A percentile compares a stretch with the other conserved stretches of the same genome.
Evolutionary conservation across 768 basidiomycete species (phyloP).

Genomic region (Tricholoma sp.): DNA sequence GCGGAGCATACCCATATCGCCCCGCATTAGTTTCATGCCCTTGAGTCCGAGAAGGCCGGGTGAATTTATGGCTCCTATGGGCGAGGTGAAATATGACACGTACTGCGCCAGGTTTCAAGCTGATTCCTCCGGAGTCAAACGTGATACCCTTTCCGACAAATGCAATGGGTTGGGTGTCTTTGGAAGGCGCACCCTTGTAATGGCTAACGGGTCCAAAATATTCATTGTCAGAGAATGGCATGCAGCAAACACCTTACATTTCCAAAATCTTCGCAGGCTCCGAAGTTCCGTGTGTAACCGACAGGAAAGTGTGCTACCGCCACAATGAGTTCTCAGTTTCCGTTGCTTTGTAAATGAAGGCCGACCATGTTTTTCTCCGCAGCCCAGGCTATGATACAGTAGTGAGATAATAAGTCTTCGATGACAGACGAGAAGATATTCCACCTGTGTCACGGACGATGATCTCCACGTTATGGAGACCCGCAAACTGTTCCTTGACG

Average conservation of each 20-base stretch:
- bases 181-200: constrained; percentile 69
- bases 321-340: background rate
- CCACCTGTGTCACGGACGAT: constrained; percentile 71
- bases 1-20: constrained; percentile 68
- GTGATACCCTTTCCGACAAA: constrained; percentile 89
- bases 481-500: constrained; percentile 59
- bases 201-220: constrained; percentile 39
- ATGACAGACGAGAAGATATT: constrained; percentile 1
- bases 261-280: constrained; percentile 88
- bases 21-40: constrained; percentile 84
- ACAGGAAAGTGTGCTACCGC: constrained; percentile 75
- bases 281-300: constrained; percentile 75
- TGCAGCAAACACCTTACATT: constrained; percentile 41
- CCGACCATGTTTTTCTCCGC: constrained; percentile 76
- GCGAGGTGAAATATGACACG: constrained; percentile 17
- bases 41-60: constrained; percentile 18
- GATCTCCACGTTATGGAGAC: constrained; percentile 63
- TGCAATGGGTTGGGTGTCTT: constrained; percentile 56
- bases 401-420: constrained; percentile 2
- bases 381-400: constrained; percentile 59
- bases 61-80: background rate
- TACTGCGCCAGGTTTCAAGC: constrained; percentile 71
- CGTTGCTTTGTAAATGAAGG: background rate
- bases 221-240: background rate
- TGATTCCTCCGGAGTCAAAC: constrained; percentile 87